Percentiles rank a stretch among this genome's conserved stretches.
These are phyloP conservation scores for Botryotinia convoluta DNA, from an alignment of 2,329 filamentous ascomycete species.

Conservation along the genomic window DNA sequence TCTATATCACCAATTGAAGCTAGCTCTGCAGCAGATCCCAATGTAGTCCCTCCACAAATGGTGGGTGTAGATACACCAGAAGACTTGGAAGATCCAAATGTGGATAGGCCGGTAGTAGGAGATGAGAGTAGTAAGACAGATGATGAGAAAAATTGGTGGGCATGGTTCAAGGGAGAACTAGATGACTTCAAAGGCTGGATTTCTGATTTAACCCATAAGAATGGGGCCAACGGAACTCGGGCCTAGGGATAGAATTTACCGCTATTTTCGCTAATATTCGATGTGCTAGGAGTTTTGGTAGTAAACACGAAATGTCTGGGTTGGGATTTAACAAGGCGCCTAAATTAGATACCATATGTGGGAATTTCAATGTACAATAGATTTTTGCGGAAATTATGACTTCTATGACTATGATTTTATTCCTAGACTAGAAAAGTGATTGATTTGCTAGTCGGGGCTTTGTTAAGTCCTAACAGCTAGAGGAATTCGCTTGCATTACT, in stretches of 20 bases:
- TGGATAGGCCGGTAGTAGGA: slow-evolving; percentile 29
- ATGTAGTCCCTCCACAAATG: slow-evolving; percentile 30
- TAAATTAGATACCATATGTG: slow-evolving; percentile 10
- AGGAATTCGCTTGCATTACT: background rate
- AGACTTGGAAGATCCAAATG: slow-evolving; percentile 27
- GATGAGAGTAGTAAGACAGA: slow-evolving; percentile 31
- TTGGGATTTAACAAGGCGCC: background rate
- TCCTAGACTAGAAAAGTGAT: background rate
- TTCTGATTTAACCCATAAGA: slow-evolving; percentile 5
- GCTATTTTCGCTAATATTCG: background rate
- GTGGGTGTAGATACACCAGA: slow-evolving; percentile 35
- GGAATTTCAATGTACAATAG: slow-evolving; percentile 1
- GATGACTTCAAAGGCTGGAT: slow-evolving; percentile 40
- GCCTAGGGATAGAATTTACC: background rate
- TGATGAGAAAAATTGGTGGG: slow-evolving; percentile 44
- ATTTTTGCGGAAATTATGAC: background rate
- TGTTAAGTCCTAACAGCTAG: background rate
- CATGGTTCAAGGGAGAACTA: slow-evolving; percentile 52
- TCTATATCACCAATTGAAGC: slow-evolving; percentile 36
- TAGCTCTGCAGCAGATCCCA: slow-evolving; percentile 31
- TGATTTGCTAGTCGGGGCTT: background rate
- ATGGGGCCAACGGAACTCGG: slow-evolving; percentile 7
- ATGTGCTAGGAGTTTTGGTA: slow-evolving; percentile 4
- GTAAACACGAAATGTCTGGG: background rate
- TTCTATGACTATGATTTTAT: background rate